A percentile compares a stretch with the other conserved stretches of the same genome.
Conservation (phyloP, 2,329 filamentous ascomycete species). For the Microcyclosporella mali region DNA sequence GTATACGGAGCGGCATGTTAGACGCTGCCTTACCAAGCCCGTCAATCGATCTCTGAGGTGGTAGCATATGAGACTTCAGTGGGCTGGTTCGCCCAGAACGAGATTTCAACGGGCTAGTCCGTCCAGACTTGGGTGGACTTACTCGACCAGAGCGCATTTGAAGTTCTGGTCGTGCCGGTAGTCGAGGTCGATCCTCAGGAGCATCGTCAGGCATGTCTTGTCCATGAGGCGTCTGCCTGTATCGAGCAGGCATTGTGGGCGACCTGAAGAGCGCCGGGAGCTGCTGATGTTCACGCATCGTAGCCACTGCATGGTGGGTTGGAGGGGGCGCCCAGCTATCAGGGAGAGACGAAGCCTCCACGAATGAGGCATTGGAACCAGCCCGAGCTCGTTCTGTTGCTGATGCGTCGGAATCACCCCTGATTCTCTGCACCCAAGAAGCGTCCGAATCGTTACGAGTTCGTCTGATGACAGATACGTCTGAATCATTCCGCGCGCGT, state of each 20-base stretch:
- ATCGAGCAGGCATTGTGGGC: constrained; percentile 24
- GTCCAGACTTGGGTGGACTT: constrained; percentile 29
- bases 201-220: constrained; percentile 14
- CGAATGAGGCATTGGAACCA: constrained; percentile 25
- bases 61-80: constrained; percentile 19
- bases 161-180: constrained; percentile 30
- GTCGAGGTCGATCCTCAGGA: constrained; percentile 24
- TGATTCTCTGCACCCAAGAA: constrained; percentile 21
- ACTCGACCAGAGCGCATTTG: constrained; percentile 25
- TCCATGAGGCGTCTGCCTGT: constrained; percentile 11
- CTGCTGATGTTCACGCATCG: constrained; percentile 16
- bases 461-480: constrained; percentile 24
- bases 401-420: constrained; percentile 26
- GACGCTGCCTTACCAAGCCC: constrained; percentile 22
- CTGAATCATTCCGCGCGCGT: constrained; percentile 14
- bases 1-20: constrained; percentile 19
- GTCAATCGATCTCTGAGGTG: constrained; percentile 11
- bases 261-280: constrained; percentile 12
- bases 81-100: constrained; percentile 27
- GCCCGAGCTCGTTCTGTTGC: constrained; percentile 17
- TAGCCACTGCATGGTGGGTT: constrained; percentile 13
- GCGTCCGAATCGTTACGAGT: constrained; percentile 24
- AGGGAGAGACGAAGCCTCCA: constrained; percentile 27
- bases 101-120: constrained; percentile 25
- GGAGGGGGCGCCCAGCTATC: constrained; percentile 20